Evolutionary conservation across 345 rosid species (phyloP).

Genomic region (Crucihimalaya himalaica): DNA sequence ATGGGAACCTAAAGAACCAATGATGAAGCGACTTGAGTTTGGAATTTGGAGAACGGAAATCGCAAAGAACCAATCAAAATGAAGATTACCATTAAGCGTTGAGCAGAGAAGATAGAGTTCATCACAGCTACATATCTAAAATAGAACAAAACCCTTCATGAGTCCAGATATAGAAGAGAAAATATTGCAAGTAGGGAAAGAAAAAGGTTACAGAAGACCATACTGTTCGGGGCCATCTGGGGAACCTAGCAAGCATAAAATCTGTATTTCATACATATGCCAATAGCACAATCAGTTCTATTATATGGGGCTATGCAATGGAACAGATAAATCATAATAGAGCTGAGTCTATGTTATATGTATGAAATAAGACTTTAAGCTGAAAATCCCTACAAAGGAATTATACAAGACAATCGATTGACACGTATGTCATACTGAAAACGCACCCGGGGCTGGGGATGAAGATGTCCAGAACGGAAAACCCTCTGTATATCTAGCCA

Average conservation of each 20-base stretch:
- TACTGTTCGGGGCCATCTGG: conserved; percentile 99
- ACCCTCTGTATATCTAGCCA: conserved; percentile 73
- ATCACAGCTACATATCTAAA: conserved; percentile 93
- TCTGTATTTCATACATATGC: conserved; percentile 49
- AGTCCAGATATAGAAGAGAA: conserved; percentile 27
- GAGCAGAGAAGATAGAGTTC: conserved; percentile 97
- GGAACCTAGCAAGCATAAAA: conserved; percentile 96
- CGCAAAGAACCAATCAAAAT: conserved; percentile 13
- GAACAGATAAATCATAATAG: not conserved
- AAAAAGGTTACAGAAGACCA: conserved; percentile 38
- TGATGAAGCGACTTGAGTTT: conserved; percentile 19
- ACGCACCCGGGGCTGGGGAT: conserved; percentile 94
- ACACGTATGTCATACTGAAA: not conserved
- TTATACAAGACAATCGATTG: not conserved
- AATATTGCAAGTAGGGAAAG: conserved; percentile 21
- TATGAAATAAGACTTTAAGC: not conserved
- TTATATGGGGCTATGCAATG: not conserved
- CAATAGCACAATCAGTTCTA: conserved; percentile 27
- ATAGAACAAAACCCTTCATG: conserved; percentile 14
- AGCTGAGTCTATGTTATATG: not conserved
- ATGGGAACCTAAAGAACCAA: conserved; percentile 72
- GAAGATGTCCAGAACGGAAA: conserved; percentile 76
- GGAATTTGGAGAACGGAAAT: not conserved
- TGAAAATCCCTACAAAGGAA: not conserved
- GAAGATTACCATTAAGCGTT: conserved; percentile 70